A percentile compares a stretch with the other conserved stretches of the same genome.
Evolutionary conservation across 1,284 basidiomycete species (phyloP).

Genomic region (Moesziomyces antarcticus): DNA sequence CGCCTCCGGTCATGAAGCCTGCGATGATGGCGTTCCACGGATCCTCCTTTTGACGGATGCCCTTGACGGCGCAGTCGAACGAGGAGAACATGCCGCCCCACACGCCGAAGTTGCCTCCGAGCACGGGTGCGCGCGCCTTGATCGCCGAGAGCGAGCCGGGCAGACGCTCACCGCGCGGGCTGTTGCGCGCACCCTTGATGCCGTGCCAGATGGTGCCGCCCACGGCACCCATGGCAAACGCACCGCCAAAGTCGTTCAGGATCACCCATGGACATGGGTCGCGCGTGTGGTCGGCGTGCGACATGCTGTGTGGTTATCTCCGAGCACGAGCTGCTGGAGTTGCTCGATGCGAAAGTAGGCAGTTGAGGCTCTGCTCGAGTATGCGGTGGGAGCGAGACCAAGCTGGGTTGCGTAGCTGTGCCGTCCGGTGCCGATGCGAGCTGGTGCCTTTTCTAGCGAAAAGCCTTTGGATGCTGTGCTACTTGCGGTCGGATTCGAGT

Average conservation of each 20-base stretch:
- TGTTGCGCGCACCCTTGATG: slow-evolving; percentile 97
- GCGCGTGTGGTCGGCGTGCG: slow-evolving; percentile 58
- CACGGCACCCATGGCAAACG: slow-evolving; percentile 88
- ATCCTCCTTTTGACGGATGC: slow-evolving; percentile 95
- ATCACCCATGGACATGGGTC: slow-evolving; percentile 88
- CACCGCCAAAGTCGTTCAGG: slow-evolving; percentile 97
- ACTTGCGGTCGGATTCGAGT: neutral
- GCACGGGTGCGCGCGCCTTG: slow-evolving; percentile 97
- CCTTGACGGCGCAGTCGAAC: slow-evolving; percentile 98
- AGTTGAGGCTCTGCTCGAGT: too few relatives aligned
- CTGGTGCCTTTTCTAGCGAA: too few relatives aligned
- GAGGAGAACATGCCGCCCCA: slow-evolving; percentile 85
- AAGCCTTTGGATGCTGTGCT: neutral
- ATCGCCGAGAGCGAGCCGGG: slow-evolving; percentile 94
- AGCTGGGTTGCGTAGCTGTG: too few relatives aligned
- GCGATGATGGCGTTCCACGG: slow-evolving; percentile 99
- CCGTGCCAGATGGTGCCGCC: slow-evolving; percentile 99
- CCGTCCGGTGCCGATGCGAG: too few relatives aligned
- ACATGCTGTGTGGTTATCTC: slow-evolving; percentile 20
- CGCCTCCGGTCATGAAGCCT: slow-evolving; percentile 97
- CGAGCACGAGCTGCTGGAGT: too few relatives aligned
- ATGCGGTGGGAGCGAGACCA: too few relatives aligned
- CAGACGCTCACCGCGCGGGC: slow-evolving; percentile 91
- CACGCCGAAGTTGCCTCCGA: slow-evolving; percentile 96
- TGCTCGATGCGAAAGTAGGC: neutral